Percentiles rank a stretch among this genome's conserved stretches.
These are phyloP conservation scores for Bjerkandera adusta DNA, from an alignment of 1,284 basidiomycete species.

Conservation along the genomic window DNA sequence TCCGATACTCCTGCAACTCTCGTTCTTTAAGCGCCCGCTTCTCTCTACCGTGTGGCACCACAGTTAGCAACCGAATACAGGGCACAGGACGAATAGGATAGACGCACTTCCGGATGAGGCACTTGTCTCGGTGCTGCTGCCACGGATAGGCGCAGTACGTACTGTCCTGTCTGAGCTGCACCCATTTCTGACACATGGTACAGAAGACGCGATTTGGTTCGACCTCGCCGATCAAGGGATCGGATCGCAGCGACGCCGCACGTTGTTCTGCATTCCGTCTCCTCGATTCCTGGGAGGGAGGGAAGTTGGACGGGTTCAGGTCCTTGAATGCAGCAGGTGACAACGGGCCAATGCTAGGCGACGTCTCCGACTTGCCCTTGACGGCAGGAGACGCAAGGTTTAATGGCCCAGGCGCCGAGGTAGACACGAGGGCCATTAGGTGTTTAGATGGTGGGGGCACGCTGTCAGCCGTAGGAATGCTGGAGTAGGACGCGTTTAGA, in stretches of 20 bases:
- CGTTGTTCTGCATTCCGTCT: slow-evolving; percentile 73
- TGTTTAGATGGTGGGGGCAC: slow-evolving; percentile 36
- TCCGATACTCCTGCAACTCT: slow-evolving; percentile 23
- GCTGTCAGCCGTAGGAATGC: slow-evolving; percentile 24
- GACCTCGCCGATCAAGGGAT: slow-evolving; percentile 60
- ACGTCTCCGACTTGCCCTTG: slow-evolving; percentile 14
- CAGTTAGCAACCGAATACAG: neutral
- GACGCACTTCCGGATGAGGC: slow-evolving; percentile 62
- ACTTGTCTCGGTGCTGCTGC: slow-evolving; percentile 73
- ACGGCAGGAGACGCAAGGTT: slow-evolving; percentile 13
- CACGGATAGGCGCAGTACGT: slow-evolving; percentile 77
- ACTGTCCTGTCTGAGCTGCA: slow-evolving; percentile 69
- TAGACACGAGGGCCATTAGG: slow-evolving; percentile 32
- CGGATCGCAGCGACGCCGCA: slow-evolving; percentile 61
- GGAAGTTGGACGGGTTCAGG: slow-evolving; percentile 46
- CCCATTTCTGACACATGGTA: slow-evolving; percentile 72
- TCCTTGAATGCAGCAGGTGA: slow-evolving; percentile 45
- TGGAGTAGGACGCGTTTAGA: neutral
- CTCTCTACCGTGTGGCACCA: slow-evolving; percentile 30
- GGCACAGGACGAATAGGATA: neutral
- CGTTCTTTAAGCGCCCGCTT: slow-evolving; percentile 38
- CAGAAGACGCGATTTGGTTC: slow-evolving; percentile 77
- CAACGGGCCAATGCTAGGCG: slow-evolving; percentile 18
- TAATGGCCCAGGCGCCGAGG: slow-evolving; percentile 23
- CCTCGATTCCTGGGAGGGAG: slow-evolving; percentile 57